Conservation (phyloP, 805 yeast species). For the Candida nemodendra region DNA sequence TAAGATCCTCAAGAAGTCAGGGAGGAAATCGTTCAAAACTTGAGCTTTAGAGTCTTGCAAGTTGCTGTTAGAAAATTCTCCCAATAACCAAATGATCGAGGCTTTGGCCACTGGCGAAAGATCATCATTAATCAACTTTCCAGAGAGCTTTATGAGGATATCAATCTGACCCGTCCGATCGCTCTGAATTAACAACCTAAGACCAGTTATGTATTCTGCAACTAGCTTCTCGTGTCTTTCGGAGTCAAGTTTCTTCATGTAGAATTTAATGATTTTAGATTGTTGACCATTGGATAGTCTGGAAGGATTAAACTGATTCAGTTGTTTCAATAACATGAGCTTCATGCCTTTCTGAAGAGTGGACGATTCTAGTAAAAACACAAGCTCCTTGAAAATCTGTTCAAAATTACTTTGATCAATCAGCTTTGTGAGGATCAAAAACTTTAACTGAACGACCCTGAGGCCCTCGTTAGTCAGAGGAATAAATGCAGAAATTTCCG, state of each 20-base stretch:
- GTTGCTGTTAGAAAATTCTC: slow-evolving; percentile 57
- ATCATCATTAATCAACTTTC: slow-evolving; percentile 23
- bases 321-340: slow-evolving; percentile 53
- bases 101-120: slow-evolving; percentile 56
- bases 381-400: slow-evolving; percentile 58
- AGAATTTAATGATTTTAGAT: slow-evolving; percentile 63
- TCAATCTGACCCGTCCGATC: slow-evolving; percentile 52
- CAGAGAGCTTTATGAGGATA: slow-evolving; percentile 50
- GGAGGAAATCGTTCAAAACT: slow-evolving; percentile 47
- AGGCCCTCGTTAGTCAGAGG: slow-evolving; percentile 53
- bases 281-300: slow-evolving; percentile 45
- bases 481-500: slow-evolving; percentile 47
- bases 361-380: slow-evolving; percentile 45
- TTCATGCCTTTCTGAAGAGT: slow-evolving; percentile 25
- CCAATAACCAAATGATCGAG: slow-evolving; percentile 86
- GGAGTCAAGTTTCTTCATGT: slow-evolving; percentile 37
- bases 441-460: slow-evolving; percentile 48
- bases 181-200: slow-evolving; percentile 69
- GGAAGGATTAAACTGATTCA: slow-evolving; percentile 33
- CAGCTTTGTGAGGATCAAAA: slow-evolving; percentile 60
- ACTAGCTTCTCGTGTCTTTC: slow-evolving; percentile 36
- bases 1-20: slow-evolving; percentile 69
- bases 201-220: slow-evolving; percentile 68
- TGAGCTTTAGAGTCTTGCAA: slow-evolving; percentile 15
- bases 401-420: slow-evolving; percentile 52